These are phyloP conservation scores for Penicillium fimorum DNA, from an alignment of 495 filamentous ascomycete genomes.

Conservation along the genomic window DNA sequence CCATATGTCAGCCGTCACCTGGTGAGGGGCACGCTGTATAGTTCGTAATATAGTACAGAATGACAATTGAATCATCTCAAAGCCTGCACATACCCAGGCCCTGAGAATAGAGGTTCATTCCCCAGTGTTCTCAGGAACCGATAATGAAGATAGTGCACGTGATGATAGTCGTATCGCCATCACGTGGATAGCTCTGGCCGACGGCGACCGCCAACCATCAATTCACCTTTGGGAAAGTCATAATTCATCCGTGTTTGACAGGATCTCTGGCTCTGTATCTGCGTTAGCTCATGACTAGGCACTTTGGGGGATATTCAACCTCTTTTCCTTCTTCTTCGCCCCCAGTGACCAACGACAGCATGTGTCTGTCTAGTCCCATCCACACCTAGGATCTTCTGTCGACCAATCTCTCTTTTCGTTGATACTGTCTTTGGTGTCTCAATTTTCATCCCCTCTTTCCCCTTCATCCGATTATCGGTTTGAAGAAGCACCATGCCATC, in stretches of 20 bases:
- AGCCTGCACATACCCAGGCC: not conserved
- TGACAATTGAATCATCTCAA: not conserved
- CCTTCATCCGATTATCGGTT: not conserved
- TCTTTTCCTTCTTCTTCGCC: not conserved
- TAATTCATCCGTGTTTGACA: conserved; percentile 2
- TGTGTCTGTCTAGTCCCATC: conserved; percentile 7
- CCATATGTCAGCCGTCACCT: not conserved
- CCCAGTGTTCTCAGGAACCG: not conserved
- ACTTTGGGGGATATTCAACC: not conserved
- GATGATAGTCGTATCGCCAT: conserved; percentile 8
- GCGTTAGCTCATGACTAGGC: not conserved
- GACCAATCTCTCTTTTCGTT: conserved; percentile 2
- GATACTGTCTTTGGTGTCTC: conserved; percentile 1
- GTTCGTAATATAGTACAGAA: no score
- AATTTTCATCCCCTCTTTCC: not conserved
- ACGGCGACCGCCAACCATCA: conserved; percentile 1
- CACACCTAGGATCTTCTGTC: conserved; percentile 2
- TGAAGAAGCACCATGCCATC: conserved; percentile 40
- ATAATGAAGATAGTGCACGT: conserved; percentile 1
- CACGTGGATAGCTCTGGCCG: conserved; percentile 2
- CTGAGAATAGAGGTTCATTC: not conserved
- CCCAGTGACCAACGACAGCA: conserved; percentile 9
- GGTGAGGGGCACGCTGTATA: not conserved
- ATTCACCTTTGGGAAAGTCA: not conserved
- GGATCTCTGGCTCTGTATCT: not conserved